Evolutionary conservation across 1,139 yeast species (phyloP).

Genomic region (Geotrichum bryndzae): DNA sequence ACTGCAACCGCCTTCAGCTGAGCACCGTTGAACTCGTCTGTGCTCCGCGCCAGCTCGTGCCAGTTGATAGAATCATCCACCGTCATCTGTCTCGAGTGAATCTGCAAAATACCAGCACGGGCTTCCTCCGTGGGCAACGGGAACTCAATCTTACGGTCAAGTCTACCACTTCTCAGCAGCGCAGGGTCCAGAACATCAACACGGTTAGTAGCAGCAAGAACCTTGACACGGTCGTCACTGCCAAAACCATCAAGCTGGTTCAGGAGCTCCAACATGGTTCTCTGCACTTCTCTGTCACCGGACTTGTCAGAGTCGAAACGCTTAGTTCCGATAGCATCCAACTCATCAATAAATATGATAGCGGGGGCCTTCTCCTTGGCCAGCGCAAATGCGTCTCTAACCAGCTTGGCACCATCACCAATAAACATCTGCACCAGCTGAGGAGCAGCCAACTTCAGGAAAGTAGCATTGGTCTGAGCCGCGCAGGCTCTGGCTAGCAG

Average conservation of each 20-base stretch:
- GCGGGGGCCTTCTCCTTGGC: constrained; percentile 99
- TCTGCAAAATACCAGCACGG: constrained; percentile 90
- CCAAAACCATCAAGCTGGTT: constrained; percentile 98
- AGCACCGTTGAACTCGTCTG: constrained; percentile 98
- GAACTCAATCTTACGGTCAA: constrained; percentile 95
- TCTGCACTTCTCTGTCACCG: constrained; percentile 97
- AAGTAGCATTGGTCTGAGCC: constrained; percentile 98
- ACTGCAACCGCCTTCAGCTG: constrained; percentile 97
- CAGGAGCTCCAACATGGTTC: constrained; percentile 96
- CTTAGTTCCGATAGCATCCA: constrained; percentile 98
- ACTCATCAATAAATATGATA: constrained; percentile 92
- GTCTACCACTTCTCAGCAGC: constrained; percentile 89
- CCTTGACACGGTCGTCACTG: constrained; percentile 96
- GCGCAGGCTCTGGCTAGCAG: constrained; percentile 43
- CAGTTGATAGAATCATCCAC: constrained; percentile 91
- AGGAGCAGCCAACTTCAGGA: constrained; percentile 93
- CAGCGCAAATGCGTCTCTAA: constrained; percentile 96
- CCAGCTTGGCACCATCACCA: constrained; percentile 98
- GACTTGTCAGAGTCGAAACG: constrained; percentile 96
- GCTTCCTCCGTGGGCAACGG: constrained; percentile 97
- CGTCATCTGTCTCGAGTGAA: constrained; percentile 94
- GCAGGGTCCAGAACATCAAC: constrained; percentile 98
- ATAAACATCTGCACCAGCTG: constrained; percentile 98
- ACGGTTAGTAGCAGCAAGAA: constrained; percentile 95
- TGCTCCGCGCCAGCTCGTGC: constrained; percentile 96